Evolutionary conservation across 352 stramenopile genomes (phyloP).

Genomic region (Peronosclerospora sorghi): DNA sequence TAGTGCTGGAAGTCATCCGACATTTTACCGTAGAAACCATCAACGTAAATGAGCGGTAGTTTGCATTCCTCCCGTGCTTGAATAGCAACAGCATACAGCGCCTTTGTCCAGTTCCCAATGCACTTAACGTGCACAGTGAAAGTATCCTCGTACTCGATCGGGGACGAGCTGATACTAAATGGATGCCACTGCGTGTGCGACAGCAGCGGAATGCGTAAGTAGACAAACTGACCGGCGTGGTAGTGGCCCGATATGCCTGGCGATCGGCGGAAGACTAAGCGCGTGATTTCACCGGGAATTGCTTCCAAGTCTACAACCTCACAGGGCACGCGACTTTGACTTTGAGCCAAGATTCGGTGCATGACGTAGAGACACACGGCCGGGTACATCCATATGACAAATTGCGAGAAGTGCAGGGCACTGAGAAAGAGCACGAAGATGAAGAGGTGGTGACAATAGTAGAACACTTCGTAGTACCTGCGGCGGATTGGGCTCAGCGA

Average conservation of each 20-base stretch:
- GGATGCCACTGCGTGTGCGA: slow-evolving; percentile 73
- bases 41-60: slow-evolving; percentile 72
- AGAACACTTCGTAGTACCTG: slow-evolving; percentile 77
- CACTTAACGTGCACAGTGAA: slow-evolving; percentile 78
- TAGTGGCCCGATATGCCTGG: slow-evolving; percentile 69
- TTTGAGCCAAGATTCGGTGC: slow-evolving; percentile 65
- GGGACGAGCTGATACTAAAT: slow-evolving; percentile 80
- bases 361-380: slow-evolving; percentile 70
- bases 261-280: slow-evolving; percentile 66
- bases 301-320: slow-evolving; percentile 77
- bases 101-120: slow-evolving; percentile 68
- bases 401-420: slow-evolving; percentile 63
- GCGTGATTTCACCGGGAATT: slow-evolving; percentile 72
- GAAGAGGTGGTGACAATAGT: slow-evolving; percentile 84
- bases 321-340: slow-evolving; percentile 54
- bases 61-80: slow-evolving; percentile 67
- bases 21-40: slow-evolving; percentile 79
- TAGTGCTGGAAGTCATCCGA: slow-evolving; percentile 78
- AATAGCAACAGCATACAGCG: slow-evolving; percentile 62
- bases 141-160: slow-evolving; percentile 75
- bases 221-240: slow-evolving; percentile 74
- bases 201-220: slow-evolving; percentile 58
- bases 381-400: slow-evolving; percentile 82
- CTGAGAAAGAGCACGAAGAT: slow-evolving; percentile 62
- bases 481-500: slow-evolving; percentile 66